Evolutionary conservation across 495 filamentous ascomycete genomes (phyloP).

Genomic region (Podospora pseudocomata): DNA sequence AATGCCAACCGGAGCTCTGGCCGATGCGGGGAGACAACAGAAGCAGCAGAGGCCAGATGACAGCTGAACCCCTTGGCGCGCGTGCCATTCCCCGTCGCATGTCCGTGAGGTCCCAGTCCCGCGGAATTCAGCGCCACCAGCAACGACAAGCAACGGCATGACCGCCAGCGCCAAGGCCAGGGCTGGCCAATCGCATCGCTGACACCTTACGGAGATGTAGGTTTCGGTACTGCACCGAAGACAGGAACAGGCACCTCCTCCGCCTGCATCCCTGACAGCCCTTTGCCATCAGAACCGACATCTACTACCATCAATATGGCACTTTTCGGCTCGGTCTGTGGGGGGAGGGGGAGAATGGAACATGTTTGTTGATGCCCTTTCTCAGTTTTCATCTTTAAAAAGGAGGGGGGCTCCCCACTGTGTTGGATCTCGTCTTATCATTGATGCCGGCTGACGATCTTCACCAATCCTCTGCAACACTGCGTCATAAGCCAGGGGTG

Average conservation of each 20-base stretch:
- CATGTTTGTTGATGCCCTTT: neutral
- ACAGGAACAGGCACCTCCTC: neutral
- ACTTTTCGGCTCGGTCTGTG: too few relatives aligned
- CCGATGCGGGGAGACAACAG: neutral
- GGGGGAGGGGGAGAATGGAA: neutral
- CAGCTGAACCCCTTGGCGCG: slow-evolving; percentile 11
- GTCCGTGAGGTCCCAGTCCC: neutral
- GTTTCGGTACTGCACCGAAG: slow-evolving; percentile 1
- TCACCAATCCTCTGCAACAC: neutral
- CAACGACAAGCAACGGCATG: neutral
- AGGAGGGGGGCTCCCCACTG: neutral
- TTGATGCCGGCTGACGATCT: neutral
- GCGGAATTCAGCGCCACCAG: slow-evolving; percentile 1
- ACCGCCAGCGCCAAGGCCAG: slow-evolving; percentile 6
- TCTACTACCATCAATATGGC: neutral
- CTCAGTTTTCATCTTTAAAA: neutral
- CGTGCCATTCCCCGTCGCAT: neutral
- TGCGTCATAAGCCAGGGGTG: slow-evolving; percentile 8
- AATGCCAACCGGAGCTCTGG: neutral
- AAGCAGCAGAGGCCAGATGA: neutral
- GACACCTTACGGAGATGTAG: neutral
- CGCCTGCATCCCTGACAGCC: neutral
- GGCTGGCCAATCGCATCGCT: neutral
- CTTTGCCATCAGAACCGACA: neutral
- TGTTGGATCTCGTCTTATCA: neutral